Percentiles rank a stretch among this genome's conserved stretches.
phyloP scores from a whole-genome alignment of 495 filamentous ascomycete species.

The Xylaria castorea region DNA sequence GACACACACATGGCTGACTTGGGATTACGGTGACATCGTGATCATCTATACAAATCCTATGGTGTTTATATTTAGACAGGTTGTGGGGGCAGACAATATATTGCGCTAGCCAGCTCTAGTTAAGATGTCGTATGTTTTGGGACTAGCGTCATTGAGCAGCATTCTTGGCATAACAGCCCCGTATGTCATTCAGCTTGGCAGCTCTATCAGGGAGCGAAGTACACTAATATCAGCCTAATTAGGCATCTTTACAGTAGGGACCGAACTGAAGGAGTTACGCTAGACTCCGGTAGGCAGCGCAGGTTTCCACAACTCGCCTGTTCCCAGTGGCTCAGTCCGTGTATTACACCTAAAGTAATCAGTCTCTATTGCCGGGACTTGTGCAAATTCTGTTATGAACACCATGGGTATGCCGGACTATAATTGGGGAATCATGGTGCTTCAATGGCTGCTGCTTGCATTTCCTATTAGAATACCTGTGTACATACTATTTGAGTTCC shows the following conservation, averaged over 20 bases:
- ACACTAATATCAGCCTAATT: background rate
- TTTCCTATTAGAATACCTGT: background rate
- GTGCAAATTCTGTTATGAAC: background rate
- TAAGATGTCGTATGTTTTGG: background rate
- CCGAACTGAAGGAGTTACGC: background rate
- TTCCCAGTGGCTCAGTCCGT: conserved; percentile 6
- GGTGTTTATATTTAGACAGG: conserved; percentile 25
- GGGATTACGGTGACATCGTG: conserved; percentile 23
- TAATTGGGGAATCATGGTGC: background rate
- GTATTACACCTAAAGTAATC: background rate
- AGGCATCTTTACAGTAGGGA: background rate
- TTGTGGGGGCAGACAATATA: conserved; percentile 3
- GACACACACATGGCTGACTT: conserved; percentile 10
- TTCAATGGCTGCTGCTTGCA: background rate
- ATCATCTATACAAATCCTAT: conserved; percentile 23
- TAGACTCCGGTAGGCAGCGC: conserved; percentile 13
- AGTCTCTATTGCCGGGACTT: background rate
- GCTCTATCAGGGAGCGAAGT: background rate
- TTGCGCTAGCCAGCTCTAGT: background rate
- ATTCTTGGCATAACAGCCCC: background rate
- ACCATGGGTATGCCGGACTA: background rate
- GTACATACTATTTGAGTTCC: background rate
- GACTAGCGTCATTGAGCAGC: background rate
- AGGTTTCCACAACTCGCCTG: background rate
- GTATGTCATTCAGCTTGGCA: conserved; percentile 13